Base-by-base conservation (phyloP, 1,284 basidiomycete species). In the Marasmius tenuissimus region DNA sequence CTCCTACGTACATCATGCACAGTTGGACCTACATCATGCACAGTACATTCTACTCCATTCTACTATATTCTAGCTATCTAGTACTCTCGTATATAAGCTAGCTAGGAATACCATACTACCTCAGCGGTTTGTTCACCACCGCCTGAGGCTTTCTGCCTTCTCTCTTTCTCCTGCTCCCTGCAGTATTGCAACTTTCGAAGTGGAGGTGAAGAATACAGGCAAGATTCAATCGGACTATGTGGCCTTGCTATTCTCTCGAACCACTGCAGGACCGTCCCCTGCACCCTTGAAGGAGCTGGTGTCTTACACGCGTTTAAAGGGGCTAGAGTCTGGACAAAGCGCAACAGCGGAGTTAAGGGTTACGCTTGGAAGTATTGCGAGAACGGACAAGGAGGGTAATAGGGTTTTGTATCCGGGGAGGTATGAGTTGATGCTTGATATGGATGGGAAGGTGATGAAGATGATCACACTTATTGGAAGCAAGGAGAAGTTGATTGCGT, bases 271-370 rank as follows among this genome's bases (percentile, higher is more conserved):
- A 1, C 82, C 83, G 1, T 69, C 77, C 22, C 84, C 84, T 2
- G 76, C 76, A 54, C 83, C 83, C 22, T 81, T 81, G 60, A 85
- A 85, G 70, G 71, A 78, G 64, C 80, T 86, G 50, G 74, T 84
- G 8, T 72, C 78, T 4, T 86, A 85, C 68, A 73, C 76, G 16
- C 80, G 83, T 45, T 68, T 81, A 16, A 77, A 81, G 60, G 64
- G 67, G 16, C 73, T 85, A 56, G 65, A 68, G 4, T 70, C 79
- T 0, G 75, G 78, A 8, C 61, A 66, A 34, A 76, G 73, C 8
- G 66, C 70, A n/a, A 74, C 67, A 10, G 80, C 78, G 16, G 63
- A 67, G 14, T 66, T 86, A 59, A 65, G 72, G 12, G 80, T 85
- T n/a, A 81, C 81, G 4, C 70, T 85, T 4, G 83, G 82, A 7